phyloP scores from a whole-genome alignment of 768 basidiomycete species.

The Leccinum arenicola region DNA sequence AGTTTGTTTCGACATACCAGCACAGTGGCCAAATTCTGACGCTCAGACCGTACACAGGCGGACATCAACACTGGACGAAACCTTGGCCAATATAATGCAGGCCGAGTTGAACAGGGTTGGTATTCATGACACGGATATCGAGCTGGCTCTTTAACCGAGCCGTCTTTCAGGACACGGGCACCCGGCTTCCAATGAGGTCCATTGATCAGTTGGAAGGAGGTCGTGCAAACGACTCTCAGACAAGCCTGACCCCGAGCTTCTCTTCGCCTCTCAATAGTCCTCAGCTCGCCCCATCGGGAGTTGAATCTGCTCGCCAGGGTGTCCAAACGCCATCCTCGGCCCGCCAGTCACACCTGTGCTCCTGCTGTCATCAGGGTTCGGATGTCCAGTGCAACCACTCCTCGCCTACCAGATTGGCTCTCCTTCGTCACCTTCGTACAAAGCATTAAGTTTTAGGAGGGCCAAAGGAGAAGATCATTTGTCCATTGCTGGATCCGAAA shows the following conservation, averaged over 20 bases:
- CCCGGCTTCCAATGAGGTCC: neutral
- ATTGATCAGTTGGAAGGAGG: constrained; percentile 1
- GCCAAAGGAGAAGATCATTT: neutral
- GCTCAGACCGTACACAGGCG: neutral
- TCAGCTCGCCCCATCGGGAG: neutral
- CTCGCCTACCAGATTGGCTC: neutral
- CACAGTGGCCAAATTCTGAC: neutral
- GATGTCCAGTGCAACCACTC: neutral
- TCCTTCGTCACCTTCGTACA: constrained; percentile 18
- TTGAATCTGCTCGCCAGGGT: neutral
- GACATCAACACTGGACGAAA: neutral
- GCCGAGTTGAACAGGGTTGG: neutral
- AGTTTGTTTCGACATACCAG: neutral
- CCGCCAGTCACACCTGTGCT: constrained; percentile 5
- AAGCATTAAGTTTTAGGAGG: constrained; percentile 6
- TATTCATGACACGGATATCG: neutral
- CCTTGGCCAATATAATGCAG: neutral
- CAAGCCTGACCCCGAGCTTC: neutral
- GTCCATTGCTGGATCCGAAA: constrained; percentile 9
- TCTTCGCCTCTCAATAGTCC: neutral
- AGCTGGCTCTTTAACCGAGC: neutral
- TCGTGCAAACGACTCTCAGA: neutral
- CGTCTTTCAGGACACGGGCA: neutral
- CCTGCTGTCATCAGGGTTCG: constrained; percentile 9
- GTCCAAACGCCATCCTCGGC: neutral